Percentiles rank a stretch among this genome's conserved stretches.
Evolutionary conservation across 345 rosid genomes (phyloP).

Genomic region (Salix udensis): DNA sequence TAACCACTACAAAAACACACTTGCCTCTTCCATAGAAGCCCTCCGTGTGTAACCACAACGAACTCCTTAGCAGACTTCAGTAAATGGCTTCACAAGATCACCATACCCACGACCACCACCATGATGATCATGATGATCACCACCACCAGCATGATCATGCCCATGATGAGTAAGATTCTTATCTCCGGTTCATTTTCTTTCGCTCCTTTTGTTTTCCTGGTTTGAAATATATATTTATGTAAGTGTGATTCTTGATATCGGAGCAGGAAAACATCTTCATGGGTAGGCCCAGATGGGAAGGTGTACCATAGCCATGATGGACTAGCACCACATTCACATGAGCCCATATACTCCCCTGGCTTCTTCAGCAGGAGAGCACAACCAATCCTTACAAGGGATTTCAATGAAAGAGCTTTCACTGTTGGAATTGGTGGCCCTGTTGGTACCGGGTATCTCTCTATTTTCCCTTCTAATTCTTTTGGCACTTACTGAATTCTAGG

Average conservation of each 20-base stretch:
- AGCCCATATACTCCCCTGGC: constrained; percentile 96
- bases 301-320: constrained; percentile 96
- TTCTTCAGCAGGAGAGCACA: constrained; percentile 87
- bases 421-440: constrained; percentile 97
- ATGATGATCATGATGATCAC: constrained; percentile 19
- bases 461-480: not conserved
- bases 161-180: constrained; percentile 33
- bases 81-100: constrained; percentile 11
- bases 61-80: not conserved
- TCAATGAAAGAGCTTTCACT: constrained; percentile 88
- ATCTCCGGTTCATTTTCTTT: not conserved
- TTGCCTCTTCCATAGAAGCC: no score
- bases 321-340: constrained; percentile 95
- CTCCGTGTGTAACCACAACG: not conserved
- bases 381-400: constrained; percentile 63
- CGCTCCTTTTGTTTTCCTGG: not conserved
- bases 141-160: constrained; percentile 25
- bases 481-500: not conserved
- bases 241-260: not conserved
- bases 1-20: no score
- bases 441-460: constrained; percentile 75
- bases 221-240: not conserved
- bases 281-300: constrained; percentile 76
- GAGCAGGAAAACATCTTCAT: constrained; percentile 41
- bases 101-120: not conserved